phyloP scores from a whole-genome alignment of 768 basidiomycete genomes.

The Mycena epipterygia region DNA sequence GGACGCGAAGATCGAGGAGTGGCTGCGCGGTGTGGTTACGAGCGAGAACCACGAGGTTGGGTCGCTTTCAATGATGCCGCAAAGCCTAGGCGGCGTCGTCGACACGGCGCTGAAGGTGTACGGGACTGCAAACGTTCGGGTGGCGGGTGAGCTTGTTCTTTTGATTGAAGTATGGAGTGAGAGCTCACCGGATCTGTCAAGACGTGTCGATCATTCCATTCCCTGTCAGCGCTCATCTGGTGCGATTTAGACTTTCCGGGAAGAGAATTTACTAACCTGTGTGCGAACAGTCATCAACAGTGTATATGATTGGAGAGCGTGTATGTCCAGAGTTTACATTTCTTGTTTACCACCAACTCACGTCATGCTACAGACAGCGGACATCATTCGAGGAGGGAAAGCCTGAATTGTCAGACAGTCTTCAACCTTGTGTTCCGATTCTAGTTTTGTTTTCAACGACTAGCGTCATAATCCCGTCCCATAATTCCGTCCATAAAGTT shows the following conservation, averaged over 20 bases:
- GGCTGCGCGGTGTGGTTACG: constrained; percentile 42
- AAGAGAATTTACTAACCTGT: background rate
- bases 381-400: constrained; percentile 27
- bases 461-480: too few species aligned
- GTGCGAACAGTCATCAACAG: constrained; percentile 36
- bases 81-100: constrained; percentile 54
- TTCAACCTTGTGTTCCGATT: background rate
- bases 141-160: constrained; percentile 42
- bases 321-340: constrained; percentile 24
- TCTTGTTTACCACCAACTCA: background rate
- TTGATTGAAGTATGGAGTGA: background rate
- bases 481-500: too few species aligned
- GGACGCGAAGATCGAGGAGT: constrained; percentile 41
- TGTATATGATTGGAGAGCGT: constrained; percentile 49
- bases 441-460: too few species aligned
- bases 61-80: constrained; percentile 57
- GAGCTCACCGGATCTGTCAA: background rate
- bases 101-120: constrained; percentile 52
- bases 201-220: constrained; percentile 52
- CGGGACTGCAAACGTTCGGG: constrained; percentile 51
- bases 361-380: constrained; percentile 29
- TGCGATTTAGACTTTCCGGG: constrained; percentile 23
- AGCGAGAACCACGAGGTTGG: constrained; percentile 53
- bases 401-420: background rate
- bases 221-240: constrained; percentile 49